These are phyloP conservation scores for Diutina neorugosa DNA, from an alignment of 1,139 yeast genomes.

Conservation along the genomic window DNA sequence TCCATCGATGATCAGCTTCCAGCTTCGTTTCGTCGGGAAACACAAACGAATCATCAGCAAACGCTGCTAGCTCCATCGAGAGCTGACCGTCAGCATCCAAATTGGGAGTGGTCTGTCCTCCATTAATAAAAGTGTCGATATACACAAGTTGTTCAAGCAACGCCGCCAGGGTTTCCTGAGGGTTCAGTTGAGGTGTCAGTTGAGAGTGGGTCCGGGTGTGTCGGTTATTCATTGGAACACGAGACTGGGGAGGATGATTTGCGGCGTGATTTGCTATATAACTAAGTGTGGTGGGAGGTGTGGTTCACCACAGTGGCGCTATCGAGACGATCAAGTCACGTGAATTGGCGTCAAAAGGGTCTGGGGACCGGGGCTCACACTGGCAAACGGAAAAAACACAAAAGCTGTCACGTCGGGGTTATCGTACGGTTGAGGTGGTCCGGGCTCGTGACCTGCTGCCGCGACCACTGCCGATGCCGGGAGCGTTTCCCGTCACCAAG, in stretches of 20 bases:
- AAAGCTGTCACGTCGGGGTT: too few relatives aligned
- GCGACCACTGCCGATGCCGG: neutral
- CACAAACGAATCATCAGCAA: constrained; percentile 67
- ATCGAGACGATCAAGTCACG: neutral
- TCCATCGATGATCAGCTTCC: constrained; percentile 1
- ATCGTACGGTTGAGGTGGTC: too few relatives aligned
- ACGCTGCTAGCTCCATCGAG: constrained; percentile 63
- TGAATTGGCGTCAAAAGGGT: neutral
- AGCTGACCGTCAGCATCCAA: constrained; percentile 53
- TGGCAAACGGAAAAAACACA: too few relatives aligned
- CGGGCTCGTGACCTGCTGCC: too few relatives aligned
- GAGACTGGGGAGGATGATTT: neutral
- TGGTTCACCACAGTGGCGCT: neutral
- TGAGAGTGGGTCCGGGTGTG: neutral
- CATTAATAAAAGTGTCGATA: constrained; percentile 55
- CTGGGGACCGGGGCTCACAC: too few relatives aligned
- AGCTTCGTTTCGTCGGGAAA: constrained; percentile 62
- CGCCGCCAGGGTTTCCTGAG: constrained; percentile 42
- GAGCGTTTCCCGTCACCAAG: neutral
- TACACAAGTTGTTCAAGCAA: constrained; percentile 64
- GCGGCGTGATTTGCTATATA: neutral
- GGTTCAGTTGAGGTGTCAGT: neutral
- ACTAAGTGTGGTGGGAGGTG: neutral
- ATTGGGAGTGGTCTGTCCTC: constrained; percentile 19
- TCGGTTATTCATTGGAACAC: neutral